Conservation (phyloP, 441 rosid species). For the Croton setiger region DNA sequence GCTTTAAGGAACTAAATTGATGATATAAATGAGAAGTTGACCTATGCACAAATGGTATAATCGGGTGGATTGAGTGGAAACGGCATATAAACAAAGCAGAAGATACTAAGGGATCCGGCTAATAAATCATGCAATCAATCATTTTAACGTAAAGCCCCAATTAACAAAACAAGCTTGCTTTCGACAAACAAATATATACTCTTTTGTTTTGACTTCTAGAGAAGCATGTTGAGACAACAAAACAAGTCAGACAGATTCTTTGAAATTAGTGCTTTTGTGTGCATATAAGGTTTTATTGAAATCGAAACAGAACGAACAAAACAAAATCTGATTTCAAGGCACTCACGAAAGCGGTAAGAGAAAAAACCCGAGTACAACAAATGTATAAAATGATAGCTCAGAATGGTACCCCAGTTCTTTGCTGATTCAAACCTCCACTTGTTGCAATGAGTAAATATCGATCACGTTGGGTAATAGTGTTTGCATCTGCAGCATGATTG, state of each 20-base stretch:
- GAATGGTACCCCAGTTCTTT: constrained; percentile 76
- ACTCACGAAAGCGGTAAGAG: too few species aligned
- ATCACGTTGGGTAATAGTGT: constrained; percentile 38
- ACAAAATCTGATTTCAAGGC: not conserved
- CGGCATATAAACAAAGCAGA: not conserved
- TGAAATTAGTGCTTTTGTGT: not conserved
- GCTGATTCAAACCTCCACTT: constrained; percentile 95
- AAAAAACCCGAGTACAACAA: not conserved
- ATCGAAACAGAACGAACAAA: too few species aligned
- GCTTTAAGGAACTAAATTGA: not conserved
- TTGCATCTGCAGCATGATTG: constrained; percentile 46
- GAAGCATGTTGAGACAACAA: not conserved
- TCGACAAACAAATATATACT: not conserved
- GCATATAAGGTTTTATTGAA: not conserved
- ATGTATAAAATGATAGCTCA: constrained; percentile 3
- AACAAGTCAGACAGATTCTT: not conserved
- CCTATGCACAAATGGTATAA: too few species aligned
- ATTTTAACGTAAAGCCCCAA: too few species aligned
- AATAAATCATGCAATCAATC: not conserved
- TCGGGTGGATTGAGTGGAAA: not conserved
- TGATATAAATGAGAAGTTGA: too few species aligned
- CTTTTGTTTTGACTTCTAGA: not conserved
- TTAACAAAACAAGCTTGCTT: not conserved
- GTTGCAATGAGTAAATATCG: constrained; percentile 75
- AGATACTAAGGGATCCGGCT: not conserved